A percentile compares a stretch with the other conserved stretches of the same genome.
Conservation (phyloP, 2,329 filamentous ascomycete genomes). For the Monosporascus ibericus region DNA sequence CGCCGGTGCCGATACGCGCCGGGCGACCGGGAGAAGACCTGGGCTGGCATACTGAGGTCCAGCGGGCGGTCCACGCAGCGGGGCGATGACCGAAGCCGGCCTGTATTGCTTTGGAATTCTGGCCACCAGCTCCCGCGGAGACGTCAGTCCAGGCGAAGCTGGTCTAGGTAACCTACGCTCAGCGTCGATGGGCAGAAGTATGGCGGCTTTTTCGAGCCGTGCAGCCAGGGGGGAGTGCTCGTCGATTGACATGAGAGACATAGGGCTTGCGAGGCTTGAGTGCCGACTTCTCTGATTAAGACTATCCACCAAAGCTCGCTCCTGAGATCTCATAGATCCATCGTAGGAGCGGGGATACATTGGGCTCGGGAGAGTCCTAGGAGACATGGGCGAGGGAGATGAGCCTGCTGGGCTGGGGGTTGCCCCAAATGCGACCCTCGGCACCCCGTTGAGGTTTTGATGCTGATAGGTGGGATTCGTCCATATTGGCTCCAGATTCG, state of each 20-base stretch:
- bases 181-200: constrained; percentile 14
- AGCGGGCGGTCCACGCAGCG: too few relatives aligned
- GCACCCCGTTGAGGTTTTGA: constrained; percentile 17
- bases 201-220: constrained; percentile 20
- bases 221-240: constrained; percentile 22
- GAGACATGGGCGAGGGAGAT: constrained; percentile 25
- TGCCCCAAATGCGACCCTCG: constrained; percentile 16
- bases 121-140: not conserved
- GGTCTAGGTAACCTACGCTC: constrained; percentile 4
- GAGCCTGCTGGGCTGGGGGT: constrained; percentile 18
- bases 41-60: not conserved
- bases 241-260: constrained; percentile 20
- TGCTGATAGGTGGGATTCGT: constrained; percentile 14
- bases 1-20: constrained; percentile 1
- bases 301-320: constrained; percentile 28
- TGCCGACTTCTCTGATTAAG: constrained; percentile 23
- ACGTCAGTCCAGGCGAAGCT: constrained; percentile 1
- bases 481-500: constrained; percentile 30
- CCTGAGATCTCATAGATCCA: constrained; percentile 28
- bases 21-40: not conserved
- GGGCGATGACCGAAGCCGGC: too few relatives aligned
- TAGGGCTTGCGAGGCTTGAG: constrained; percentile 12
- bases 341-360: constrained; percentile 28
- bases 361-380: constrained; percentile 27
- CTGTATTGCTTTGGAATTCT: too few relatives aligned